Conservation (phyloP, 768 basidiomycete species). For the Trichaptum fuscoviolaceum region DNA sequence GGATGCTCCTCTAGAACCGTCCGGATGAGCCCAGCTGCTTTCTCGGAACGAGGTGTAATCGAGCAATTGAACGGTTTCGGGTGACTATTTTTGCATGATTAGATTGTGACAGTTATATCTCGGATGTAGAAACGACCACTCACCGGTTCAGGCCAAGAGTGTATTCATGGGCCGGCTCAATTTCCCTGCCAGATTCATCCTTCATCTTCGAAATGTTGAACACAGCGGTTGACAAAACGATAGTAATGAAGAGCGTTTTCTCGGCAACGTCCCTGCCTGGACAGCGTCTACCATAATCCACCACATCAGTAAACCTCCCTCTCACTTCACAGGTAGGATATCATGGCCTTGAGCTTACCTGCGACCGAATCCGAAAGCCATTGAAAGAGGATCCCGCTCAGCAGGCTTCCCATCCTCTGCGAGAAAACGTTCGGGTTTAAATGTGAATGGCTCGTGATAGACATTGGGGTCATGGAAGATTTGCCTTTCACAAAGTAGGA, state of each 20-base stretch:
- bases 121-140: neutral
- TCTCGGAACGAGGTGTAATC: no score
- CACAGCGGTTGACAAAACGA: conserved; percentile 15
- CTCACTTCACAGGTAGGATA: no score
- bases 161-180: neutral
- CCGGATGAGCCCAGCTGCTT: no score
- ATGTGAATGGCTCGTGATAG: conserved; percentile 16
- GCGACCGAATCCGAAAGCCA: conserved; percentile 11
- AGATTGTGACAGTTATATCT: neutral
- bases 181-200: neutral
- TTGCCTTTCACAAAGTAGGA: no score
- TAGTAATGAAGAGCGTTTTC: neutral
- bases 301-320: no score
- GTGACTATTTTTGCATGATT: neutral
- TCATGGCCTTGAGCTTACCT: no score
- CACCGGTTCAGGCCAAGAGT: neutral
- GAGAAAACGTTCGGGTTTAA: conserved; percentile 20
- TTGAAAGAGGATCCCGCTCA: neutral
- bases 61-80: neutral
- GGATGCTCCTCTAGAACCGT: no score
- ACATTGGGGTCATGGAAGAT: conserved; percentile 14
- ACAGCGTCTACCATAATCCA: no score
- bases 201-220: conserved; percentile 14
- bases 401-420: conserved; percentile 3
- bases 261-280: neutral